These are phyloP conservation scores for Cryoendolithus antarcticus DNA, from an alignment of 2,329 filamentous ascomycete species.

Conservation along the genomic window DNA sequence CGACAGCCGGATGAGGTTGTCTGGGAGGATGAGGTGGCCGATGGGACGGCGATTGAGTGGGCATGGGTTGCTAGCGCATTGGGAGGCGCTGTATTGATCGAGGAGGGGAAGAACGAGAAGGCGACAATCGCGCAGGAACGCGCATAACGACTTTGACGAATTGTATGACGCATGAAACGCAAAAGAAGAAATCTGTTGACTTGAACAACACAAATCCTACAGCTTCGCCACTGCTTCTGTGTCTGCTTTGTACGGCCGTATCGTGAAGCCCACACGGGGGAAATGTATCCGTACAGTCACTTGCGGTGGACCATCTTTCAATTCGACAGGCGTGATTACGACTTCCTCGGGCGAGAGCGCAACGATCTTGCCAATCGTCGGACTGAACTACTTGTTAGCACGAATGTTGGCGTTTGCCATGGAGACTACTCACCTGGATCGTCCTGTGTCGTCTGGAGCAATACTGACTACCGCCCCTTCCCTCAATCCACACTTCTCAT, in stretches of 20 bases:
- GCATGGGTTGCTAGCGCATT: slow-evolving; percentile 6
- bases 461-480: slow-evolving; percentile 23
- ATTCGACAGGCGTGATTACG: slow-evolving; percentile 22
- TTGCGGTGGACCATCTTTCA: slow-evolving; percentile 14
- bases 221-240: too few species aligned
- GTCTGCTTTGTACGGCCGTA: slow-evolving; percentile 11
- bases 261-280: slow-evolving; percentile 28
- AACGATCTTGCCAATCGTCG: slow-evolving; percentile 25
- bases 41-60: slow-evolving; percentile 7
- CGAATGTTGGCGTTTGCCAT: background rate
- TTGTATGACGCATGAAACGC: too few species aligned
- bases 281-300: slow-evolving; percentile 29
- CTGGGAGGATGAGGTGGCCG: slow-evolving; percentile 5
- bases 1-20: background rate
- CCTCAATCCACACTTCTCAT: slow-evolving; percentile 19
- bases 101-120: too few species aligned
- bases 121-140: too few species aligned
- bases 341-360: slow-evolving; percentile 29
- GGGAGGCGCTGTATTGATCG: too few species aligned
- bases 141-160: too few species aligned
- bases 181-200: too few species aligned
- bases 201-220: too few species aligned
- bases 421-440: slow-evolving; percentile 17
- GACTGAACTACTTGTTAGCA: slow-evolving; percentile 11
- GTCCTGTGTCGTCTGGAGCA: slow-evolving; percentile 30